Evolutionary conservation across 495 filamentous ascomycete genomes (phyloP), one percentile per base, ranked within the genome.

Genomic region (Neurospora sublineolata): DNA sequence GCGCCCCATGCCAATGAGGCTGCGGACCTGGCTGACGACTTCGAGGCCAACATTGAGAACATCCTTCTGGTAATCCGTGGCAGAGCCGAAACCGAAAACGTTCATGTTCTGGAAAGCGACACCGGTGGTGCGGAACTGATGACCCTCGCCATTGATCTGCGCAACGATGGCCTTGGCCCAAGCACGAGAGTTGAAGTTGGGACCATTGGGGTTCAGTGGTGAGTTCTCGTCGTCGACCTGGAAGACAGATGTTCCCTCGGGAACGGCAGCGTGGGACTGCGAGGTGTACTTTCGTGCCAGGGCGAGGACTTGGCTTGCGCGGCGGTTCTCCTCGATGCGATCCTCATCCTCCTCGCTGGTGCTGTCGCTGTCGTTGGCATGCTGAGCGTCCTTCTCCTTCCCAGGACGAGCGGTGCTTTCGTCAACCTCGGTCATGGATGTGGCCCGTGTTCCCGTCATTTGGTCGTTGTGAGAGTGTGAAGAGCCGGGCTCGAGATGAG

Each of bases 31-130:
- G 4, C 85, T 84, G 36, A 81, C 76, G 9, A 76, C 79, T 67
- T 88, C 87, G 39, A 92, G 78, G 85, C 87, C 90, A 52, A 89
- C 80, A 76, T 91, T 92, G 68, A 82, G 80, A 60, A 91, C 86
- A 76, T 88, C 86, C 82, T 94, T 94, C 78, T 95, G 92, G 76
- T 92, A 94, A 79, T 94, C 92, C 2, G 91, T 92, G 1, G 90
- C 82, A 60, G 85, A 87, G 30, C 92, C 92, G 77, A 89, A 94
- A 38, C 92, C 92, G 80, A 93, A 89, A 30, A 93, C 89, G 72
- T 86, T 91, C 71, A 95, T 82, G 75, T 92, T 87, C 75, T 85
- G 87, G 79, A 84, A 88, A 70, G 80, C 75, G 42, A 90, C 81
- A 41, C 87, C 88, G 4, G 82, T 82, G 4, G 84, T 85, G 70